Base-by-base conservation (phyloP, 768 basidiomycete species). In the Tricholoma hemisulphureum region DNA sequence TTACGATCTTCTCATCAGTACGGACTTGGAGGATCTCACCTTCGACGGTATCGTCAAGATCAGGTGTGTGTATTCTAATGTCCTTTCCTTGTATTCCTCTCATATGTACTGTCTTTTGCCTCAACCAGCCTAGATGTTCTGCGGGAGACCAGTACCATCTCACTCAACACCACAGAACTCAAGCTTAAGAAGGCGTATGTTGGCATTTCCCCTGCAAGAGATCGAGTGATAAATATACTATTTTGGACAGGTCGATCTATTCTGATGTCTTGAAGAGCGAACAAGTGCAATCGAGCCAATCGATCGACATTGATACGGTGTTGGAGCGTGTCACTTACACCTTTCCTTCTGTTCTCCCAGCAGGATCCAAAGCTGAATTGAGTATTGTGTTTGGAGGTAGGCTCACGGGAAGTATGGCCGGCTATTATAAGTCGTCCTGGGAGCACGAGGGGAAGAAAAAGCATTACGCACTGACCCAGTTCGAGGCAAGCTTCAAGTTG, bases 401-500 rank as follows among this genome's bases (percentile, higher is more conserved):
- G 63, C 77, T 98, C 45, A 84, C 80, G 2, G 80, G 80, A 37
- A 78, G 75, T 55, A 90, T 97, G 93, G 82, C 82, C 67, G 94
- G 93, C 20, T 93, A 94, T 72, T 94, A 94, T 75, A 82, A 81
- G 60, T 84, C 87, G 26, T 72, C 80, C 9, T 86, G 80, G 69
- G 83, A 88, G 67, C 69, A 82, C 41, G 81, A 86, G 50, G 87
- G 86, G 28, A 80, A 84, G 62, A 83, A 81, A 62, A 83, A 83
- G 65, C 76, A 81, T 58, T 90, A 91, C 67, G 80, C 88, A 21
- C 76, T 98, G 53, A 97, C 96, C 34, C 95, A 98, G 73, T 96
- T 95, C 63, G 93, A 89, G 77, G 89, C 86, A 56, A 41, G 66
- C 55, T 16, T n/a, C 51, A 56, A 41, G 66, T 56, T 16, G 14